Evolutionary conservation across 306 rosid species (phyloP).

Genomic region (Quercus robur): DNA sequence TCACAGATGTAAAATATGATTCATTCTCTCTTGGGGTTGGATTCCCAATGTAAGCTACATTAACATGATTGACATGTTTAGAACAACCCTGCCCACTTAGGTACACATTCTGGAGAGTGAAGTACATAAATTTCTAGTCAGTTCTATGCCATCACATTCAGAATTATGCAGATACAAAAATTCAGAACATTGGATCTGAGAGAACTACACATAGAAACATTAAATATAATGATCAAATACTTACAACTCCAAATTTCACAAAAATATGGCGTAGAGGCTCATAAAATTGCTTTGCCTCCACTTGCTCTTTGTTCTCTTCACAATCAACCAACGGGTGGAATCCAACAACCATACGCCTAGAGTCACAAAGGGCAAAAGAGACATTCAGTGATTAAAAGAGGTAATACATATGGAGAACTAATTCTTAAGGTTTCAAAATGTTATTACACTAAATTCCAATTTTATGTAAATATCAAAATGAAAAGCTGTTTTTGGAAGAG

Average conservation of each 20-base stretch:
- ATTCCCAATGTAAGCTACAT: slow-evolving; percentile 40
- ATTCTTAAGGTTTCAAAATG: neutral
- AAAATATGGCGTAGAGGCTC: slow-evolving; percentile 28
- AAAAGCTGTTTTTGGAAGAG: neutral
- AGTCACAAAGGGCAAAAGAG: neutral
- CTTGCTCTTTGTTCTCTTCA: slow-evolving; percentile 26
- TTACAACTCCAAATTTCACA: slow-evolving; percentile 48
- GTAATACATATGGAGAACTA: neutral
- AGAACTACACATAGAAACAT: neutral
- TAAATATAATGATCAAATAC: neutral
- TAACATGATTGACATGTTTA: slow-evolving; percentile 11
- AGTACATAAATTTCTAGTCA: neutral
- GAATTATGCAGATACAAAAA: neutral
- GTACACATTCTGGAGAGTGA: slow-evolving; percentile 45
- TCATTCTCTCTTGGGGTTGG: slow-evolving; percentile 22
- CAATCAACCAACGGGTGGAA: slow-evolving; percentile 39
- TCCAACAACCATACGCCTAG: slow-evolving; percentile 54
- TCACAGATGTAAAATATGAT: slow-evolving; percentile 22
- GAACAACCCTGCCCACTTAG: slow-evolving; percentile 50
- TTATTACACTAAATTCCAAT: neutral
- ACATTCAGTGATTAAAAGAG: slow-evolving; percentile 15
- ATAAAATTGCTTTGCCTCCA: slow-evolving; percentile 21
- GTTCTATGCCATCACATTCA: neutral
- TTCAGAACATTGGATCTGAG: neutral
- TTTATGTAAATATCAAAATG: neutral